phyloP scores from a whole-genome alignment of 1,139 yeast genomes.

The Lodderomyces theae region DNA sequence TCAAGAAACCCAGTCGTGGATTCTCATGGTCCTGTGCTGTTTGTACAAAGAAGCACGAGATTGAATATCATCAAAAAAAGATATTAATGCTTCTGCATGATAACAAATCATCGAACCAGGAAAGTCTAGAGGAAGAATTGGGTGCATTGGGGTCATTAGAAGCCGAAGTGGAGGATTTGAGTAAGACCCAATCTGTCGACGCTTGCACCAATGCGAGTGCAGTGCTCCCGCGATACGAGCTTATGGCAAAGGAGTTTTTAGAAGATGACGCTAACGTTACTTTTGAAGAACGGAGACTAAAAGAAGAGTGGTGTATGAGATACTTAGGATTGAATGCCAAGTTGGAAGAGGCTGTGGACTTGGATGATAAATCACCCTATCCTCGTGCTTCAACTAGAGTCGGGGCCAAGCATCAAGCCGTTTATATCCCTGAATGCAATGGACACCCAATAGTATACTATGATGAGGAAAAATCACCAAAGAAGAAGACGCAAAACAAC shows the following conservation, averaged over 20 bases:
- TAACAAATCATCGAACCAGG: slow-evolving; percentile 42
- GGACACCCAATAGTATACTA: slow-evolving; percentile 64
- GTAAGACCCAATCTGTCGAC: slow-evolving; percentile 12
- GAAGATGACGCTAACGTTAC: slow-evolving; percentile 41
- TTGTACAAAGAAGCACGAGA: slow-evolving; percentile 53
- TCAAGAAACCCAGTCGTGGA: slow-evolving; percentile 80
- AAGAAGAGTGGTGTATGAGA: slow-evolving; percentile 78
- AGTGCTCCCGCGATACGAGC: slow-evolving; percentile 56
- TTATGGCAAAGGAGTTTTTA: slow-evolving; percentile 54
- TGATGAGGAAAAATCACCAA: slow-evolving; percentile 35
- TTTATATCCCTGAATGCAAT: slow-evolving; percentile 63
- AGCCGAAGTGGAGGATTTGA: slow-evolving; percentile 8
- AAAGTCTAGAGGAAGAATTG: slow-evolving; percentile 26
- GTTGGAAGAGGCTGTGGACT: slow-evolving; percentile 74
- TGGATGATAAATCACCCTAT: slow-evolving; percentile 72
- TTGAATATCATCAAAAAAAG: slow-evolving; percentile 27
- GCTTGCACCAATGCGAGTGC: slow-evolving; percentile 1
- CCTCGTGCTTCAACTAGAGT: slow-evolving; percentile 79
- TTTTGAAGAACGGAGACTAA: slow-evolving; percentile 45
- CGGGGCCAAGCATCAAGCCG: slow-evolving; percentile 74
- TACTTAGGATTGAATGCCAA: slow-evolving; percentile 77
- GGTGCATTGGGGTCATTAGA: slow-evolving; percentile 21
- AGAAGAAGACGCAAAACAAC: slow-evolving; percentile 18
- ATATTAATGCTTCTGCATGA: slow-evolving; percentile 45
- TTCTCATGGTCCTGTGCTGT: slow-evolving; percentile 91